Percentiles rank a stretch among this genome's conserved stretches.
Evolutionary conservation across 805 yeast species (phyloP).

Genomic region (Candida ponderosae): DNA sequence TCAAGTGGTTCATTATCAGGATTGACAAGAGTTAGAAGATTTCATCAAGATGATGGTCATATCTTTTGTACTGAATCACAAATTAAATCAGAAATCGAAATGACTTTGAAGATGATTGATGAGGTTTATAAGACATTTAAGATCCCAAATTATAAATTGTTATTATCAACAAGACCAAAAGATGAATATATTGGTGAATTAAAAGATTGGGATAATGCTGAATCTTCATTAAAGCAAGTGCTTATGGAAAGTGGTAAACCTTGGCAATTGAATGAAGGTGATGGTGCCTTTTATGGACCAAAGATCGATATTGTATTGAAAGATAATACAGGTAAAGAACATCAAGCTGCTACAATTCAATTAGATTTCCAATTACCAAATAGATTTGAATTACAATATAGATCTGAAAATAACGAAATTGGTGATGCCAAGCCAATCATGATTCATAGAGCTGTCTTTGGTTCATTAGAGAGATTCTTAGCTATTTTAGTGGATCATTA

Average conservation of each 20-base stretch:
- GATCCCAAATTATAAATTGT: conserved; percentile 41
- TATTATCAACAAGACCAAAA: conserved; percentile 77
- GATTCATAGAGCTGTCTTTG: conserved; percentile 93
- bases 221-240: conserved; percentile 51
- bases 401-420: conserved; percentile 37
- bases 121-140: conserved; percentile 60
- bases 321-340: conserved; percentile 74
- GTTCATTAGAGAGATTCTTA: conserved; percentile 87
- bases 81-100: conserved; percentile 62
- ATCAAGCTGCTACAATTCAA: conserved; percentile 94
- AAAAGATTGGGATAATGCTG: conserved; percentile 80
- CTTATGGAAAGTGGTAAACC: conserved; percentile 43
- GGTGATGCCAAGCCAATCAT: conserved; percentile 70
- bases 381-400: conserved; percentile 68
- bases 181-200: conserved; percentile 71
- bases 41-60: conserved; percentile 98
- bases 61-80: conserved; percentile 82
- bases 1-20: conserved; percentile 93
- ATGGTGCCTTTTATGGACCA: conserved; percentile 96
- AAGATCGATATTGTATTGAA: conserved; percentile 81
- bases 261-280: conserved; percentile 82
- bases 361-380: conserved; percentile 91
- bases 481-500: conserved; percentile 87
- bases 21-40: conserved; percentile 84
- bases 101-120: conserved; percentile 66